Evolutionary conservation across 306 rosid genomes (phyloP).

Genomic region (Dryas alaskensis): DNA sequence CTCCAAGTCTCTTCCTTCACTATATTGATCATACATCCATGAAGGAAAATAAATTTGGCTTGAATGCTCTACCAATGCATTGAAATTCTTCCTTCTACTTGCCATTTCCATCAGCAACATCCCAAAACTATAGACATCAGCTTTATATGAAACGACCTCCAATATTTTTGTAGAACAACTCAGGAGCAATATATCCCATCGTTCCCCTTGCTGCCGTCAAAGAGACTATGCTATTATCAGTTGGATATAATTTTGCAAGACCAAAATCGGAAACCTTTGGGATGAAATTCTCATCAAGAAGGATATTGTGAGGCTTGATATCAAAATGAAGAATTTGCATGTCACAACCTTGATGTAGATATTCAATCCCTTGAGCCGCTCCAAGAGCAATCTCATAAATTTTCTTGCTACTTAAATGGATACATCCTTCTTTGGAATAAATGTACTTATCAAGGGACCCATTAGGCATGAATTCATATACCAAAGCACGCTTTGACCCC

Average conservation of each 20-base stretch:
- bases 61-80: conserved; percentile 1
- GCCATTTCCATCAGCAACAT: no score
- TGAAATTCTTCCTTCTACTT: not conserved
- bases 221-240: not conserved
- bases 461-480: not conserved
- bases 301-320: conserved; percentile 6
- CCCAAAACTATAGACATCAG: no score
- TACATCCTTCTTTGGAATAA: not conserved
- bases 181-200: no score
- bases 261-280: conserved; percentile 13
- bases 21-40: not conserved
- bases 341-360: conserved; percentile 12
- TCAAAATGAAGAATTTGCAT: conserved; percentile 18
- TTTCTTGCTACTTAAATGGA: not conserved
- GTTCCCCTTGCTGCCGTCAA: conserved; percentile 13
- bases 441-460: not conserved
- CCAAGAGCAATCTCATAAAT: conserved; percentile 7
- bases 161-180: no score
- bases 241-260: not conserved
- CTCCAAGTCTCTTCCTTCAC: not conserved
- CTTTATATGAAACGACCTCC: no score
- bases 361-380: conserved; percentile 13
- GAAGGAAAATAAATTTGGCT: conserved; percentile 10
- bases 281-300: conserved; percentile 5
- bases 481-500: not conserved